phyloP scores from a whole-genome alignment of 257 asterid genomes.

The Solanum habrochaites region DNA sequence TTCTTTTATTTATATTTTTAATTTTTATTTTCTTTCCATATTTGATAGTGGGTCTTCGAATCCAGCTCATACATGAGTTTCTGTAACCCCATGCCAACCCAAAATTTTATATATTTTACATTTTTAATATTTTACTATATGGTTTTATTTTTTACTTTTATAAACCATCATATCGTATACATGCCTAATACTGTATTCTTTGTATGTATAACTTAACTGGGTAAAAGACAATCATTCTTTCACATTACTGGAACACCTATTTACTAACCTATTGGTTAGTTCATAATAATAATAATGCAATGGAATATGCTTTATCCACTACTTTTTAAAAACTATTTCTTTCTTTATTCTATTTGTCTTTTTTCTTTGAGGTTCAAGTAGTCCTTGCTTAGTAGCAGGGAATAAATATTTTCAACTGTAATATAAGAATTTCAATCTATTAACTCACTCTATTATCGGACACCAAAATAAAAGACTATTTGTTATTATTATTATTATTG shows the following conservation, averaged over 20 bases:
- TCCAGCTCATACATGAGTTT: slow-evolving; percentile 10
- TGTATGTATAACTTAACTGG: neutral
- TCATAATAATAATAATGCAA: neutral
- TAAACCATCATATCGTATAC: neutral
- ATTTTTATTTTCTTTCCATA: neutral
- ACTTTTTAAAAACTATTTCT: neutral
- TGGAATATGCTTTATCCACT: neutral
- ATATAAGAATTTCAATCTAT: neutral
- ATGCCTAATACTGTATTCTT: neutral
- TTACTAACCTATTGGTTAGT: neutral
- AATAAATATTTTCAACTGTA: neutral
- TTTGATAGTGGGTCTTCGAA: slow-evolving; percentile 5
- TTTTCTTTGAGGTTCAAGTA: neutral
- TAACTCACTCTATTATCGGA: neutral
- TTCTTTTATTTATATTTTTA: neutral
- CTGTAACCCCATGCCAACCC: slow-evolving; percentile 4
- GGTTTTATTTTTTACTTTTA: neutral
- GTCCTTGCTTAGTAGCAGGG: neutral
- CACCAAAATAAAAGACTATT: neutral
- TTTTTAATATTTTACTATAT: neutral
- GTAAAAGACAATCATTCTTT: neutral
- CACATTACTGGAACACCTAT: neutral
- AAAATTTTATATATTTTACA: neutral
- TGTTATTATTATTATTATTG: neutral
- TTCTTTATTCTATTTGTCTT: neutral